These are phyloP conservation scores for Effrenium voratum DNA, from an alignment of 73 alveolate genomes.

Conservation along the genomic window DNA sequence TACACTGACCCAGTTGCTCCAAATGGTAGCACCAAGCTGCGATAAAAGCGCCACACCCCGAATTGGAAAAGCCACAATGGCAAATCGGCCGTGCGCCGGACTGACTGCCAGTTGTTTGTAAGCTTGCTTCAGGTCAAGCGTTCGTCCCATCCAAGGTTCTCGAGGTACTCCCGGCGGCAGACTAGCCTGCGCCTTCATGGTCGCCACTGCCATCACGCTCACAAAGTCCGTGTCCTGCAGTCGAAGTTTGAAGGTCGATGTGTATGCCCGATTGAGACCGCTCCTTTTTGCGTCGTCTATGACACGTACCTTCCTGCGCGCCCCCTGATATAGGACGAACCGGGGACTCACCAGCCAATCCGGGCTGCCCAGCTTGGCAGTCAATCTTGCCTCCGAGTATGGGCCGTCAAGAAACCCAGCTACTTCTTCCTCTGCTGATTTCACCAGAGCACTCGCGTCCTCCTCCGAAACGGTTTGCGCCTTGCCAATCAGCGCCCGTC, in stretches of 20 bases:
- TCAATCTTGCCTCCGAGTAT: not conserved
- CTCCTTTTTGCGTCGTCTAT: not conserved
- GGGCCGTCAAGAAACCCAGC: not conserved
- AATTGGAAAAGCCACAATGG: not conserved
- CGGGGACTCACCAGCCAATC: not conserved
- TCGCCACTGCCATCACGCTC: not conserved
- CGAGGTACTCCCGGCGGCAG: no score
- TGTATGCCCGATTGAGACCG: not conserved
- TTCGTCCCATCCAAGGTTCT: not conserved
- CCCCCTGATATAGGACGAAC: not conserved
- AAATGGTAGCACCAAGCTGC: not conserved
- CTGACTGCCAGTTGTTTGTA: not conserved
- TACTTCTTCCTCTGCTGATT: not conserved
- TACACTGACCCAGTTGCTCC: conserved; percentile 30
- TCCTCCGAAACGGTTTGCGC: not conserved
- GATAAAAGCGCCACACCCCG: not conserved
- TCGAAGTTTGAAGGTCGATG: not conserved
- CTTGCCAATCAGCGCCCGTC: not conserved
- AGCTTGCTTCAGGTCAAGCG: not conserved
- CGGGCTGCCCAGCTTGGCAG: not conserved
- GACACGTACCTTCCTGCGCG: not conserved
- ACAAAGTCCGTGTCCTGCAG: not conserved
- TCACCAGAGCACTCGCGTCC: not conserved
- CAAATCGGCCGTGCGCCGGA: not conserved
- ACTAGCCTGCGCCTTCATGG: no score